Percentiles rank a stretch among this genome's conserved stretches.
Evolutionary conservation across 768 basidiomycete species (phyloP).

Genomic region (Basidioascus undulatus): DNA sequence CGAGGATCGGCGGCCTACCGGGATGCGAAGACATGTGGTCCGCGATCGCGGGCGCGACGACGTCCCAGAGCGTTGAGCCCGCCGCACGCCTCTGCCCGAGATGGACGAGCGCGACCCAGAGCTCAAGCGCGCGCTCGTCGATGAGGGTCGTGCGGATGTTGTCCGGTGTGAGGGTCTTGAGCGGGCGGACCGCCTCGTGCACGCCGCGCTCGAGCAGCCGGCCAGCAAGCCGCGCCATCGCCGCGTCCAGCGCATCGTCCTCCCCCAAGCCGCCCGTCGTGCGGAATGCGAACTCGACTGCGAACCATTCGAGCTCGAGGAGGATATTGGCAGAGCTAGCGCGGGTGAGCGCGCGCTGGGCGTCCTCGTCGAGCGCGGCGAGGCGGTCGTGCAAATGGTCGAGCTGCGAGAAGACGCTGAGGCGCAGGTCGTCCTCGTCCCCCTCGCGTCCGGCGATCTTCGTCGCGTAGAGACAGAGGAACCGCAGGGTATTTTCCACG

Average conservation of each 20-base stretch:
- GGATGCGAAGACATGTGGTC: slow-evolving; percentile 8
- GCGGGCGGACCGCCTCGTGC: slow-evolving; percentile 22
- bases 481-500: slow-evolving; percentile 21
- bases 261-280: slow-evolving; percentile 11
- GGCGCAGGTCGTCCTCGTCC: slow-evolving; percentile 17
- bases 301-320: slow-evolving; percentile 36
- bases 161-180: slow-evolving; percentile 19
- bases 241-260: neutral
- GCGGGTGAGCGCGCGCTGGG: slow-evolving; percentile 4
- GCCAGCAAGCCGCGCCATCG: slow-evolving; percentile 22
- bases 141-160: slow-evolving; percentile 20
- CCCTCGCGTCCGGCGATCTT: slow-evolving; percentile 22
- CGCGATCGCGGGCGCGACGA: slow-evolving; percentile 6
- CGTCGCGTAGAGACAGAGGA: slow-evolving; percentile 26
- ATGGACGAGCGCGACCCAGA: slow-evolving; percentile 54
- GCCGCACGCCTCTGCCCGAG: slow-evolving; percentile 19
- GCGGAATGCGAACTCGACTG: slow-evolving; percentile 32
- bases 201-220: slow-evolving; percentile 33
- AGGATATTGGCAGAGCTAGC: neutral
- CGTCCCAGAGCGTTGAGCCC: too few relatives aligned
- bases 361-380: slow-evolving; percentile 14
- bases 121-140: slow-evolving; percentile 28
- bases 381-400: slow-evolving; percentile 19
- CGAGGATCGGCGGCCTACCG: slow-evolving; percentile 11
- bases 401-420: slow-evolving; percentile 20